Conservation (phyloP, 192 early-diverging fungal genomes). For the Umbelopsis vinacea region DNA sequence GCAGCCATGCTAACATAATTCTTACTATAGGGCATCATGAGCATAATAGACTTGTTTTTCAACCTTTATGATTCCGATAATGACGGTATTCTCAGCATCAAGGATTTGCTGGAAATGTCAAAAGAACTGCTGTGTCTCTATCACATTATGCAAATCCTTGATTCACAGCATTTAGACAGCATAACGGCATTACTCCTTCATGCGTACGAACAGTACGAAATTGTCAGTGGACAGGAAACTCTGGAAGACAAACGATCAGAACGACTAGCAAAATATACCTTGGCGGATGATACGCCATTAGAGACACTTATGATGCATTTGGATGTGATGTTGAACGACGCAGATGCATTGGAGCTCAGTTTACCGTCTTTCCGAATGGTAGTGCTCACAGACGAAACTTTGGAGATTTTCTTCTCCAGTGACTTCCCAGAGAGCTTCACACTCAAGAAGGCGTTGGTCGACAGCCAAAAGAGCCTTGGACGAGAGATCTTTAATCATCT, state of each 20-base stretch:
- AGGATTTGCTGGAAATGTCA: conserved; percentile 78
- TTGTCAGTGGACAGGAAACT: conserved; percentile 1
- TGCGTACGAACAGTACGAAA: conserved; percentile 1
- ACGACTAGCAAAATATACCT: conserved; percentile 6
- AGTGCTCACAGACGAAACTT: conserved; percentile 76
- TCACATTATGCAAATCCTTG: conserved; percentile 24
- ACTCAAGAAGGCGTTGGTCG: conserved; percentile 54
- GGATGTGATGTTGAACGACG: neutral
- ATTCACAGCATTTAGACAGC: neutral
- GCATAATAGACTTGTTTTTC: conserved; percentile 77
- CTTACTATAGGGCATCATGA: conserved; percentile 73
- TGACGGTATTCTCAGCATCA: conserved; percentile 63
- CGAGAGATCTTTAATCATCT: conserved; percentile 60
- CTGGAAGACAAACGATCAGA: neutral
- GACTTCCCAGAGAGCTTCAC: conserved; percentile 64
- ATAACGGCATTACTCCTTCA: neutral
- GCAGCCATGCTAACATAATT: neutral
- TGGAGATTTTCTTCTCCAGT: conserved; percentile 80
- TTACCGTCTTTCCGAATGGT: conserved; percentile 62
- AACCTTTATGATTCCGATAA: conserved; percentile 67
- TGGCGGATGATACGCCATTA: neutral
- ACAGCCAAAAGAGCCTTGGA: conserved; percentile 54
- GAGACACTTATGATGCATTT: conserved; percentile 17
- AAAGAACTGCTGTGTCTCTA: conserved; percentile 78
- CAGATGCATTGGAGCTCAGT: conserved; percentile 31